Conservation (phyloP, 805 yeast species). For the Hanseniaspora meyeri region DNA sequence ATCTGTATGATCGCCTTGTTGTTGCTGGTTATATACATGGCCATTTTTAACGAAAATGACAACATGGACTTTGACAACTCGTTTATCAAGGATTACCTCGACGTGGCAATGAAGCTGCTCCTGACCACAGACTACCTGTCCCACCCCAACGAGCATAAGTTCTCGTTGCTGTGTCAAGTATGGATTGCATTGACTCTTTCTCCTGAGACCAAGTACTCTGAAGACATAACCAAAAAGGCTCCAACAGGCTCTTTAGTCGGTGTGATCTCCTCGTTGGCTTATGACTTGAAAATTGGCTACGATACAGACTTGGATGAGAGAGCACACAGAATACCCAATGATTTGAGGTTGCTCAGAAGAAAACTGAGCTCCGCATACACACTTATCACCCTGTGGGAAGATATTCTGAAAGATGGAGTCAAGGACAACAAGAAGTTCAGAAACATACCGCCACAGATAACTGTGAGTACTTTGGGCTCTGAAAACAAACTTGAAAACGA, state of each 20-base stretch:
- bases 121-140: conserved; percentile 24
- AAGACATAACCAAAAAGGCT: conserved; percentile 26
- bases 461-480: not conserved
- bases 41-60: conserved; percentile 13
- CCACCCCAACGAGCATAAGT: conserved; percentile 24
- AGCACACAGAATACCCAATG: conserved; percentile 15
- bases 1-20: conserved; percentile 22
- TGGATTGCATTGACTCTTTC: conserved; percentile 27
- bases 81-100: conserved; percentile 16
- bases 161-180: conserved; percentile 22
- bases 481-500: not conserved
- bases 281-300: conserved; percentile 22
- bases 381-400: conserved; percentile 3
- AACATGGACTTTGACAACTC: conserved; percentile 15
- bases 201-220: conserved; percentile 23
- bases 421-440: not conserved
- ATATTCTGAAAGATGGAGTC: conserved; percentile 7
- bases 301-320: conserved; percentile 26
- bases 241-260: conserved; percentile 28
- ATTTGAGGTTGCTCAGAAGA: conserved; percentile 14
- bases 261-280: conserved; percentile 23
- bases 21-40: conserved; percentile 22
- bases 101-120: conserved; percentile 21
- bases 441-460: not conserved
- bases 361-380: conserved; percentile 1